phyloP scores from a whole-genome alignment of 2,329 filamentous ascomycete species.

The Xylaria sp. region DNA sequence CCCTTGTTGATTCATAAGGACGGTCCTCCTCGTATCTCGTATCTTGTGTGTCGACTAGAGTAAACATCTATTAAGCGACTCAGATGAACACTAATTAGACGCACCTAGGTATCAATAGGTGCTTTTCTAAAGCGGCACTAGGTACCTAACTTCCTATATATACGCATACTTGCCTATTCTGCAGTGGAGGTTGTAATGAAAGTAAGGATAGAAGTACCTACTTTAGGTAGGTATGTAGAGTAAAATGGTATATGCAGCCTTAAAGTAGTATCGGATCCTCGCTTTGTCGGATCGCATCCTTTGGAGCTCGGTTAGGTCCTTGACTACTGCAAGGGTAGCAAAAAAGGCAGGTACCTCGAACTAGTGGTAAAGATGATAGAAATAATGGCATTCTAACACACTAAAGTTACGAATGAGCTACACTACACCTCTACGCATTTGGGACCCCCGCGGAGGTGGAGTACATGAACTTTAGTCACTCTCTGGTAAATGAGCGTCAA shows the following conservation, averaged over 20 bases:
- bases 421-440: slow-evolving; percentile 12
- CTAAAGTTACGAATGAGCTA: slow-evolving; percentile 8
- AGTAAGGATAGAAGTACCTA: neutral
- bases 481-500: slow-evolving; percentile 17
- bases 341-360: slow-evolving; percentile 17
- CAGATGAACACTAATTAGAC: slow-evolving; percentile 1
- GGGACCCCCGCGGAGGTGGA: slow-evolving; percentile 2
- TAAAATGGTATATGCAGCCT: neutral
- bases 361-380: slow-evolving; percentile 8
- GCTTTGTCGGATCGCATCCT: slow-evolving; percentile 17
- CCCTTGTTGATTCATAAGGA: slow-evolving; percentile 17
- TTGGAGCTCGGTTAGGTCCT: slow-evolving; percentile 19
- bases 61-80: slow-evolving; percentile 1
- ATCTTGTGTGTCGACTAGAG: slow-evolving; percentile 5
- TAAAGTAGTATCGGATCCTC: slow-evolving; percentile 19
- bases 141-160: slow-evolving; percentile 5
- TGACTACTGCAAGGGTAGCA: slow-evolving; percentile 21
- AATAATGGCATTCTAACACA: slow-evolving; percentile 12
- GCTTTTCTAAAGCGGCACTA: slow-evolving; percentile 1
- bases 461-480: slow-evolving; percentile 16
- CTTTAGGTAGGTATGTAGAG: neutral
- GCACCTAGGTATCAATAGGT: neutral
- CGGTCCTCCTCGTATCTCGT: slow-evolving; percentile 12
- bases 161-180: slow-evolving; percentile 15
- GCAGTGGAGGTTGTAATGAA: neutral